Conservation (phyloP, 345 rosid species). For the Erysimum cheiranthoides region DNA sequence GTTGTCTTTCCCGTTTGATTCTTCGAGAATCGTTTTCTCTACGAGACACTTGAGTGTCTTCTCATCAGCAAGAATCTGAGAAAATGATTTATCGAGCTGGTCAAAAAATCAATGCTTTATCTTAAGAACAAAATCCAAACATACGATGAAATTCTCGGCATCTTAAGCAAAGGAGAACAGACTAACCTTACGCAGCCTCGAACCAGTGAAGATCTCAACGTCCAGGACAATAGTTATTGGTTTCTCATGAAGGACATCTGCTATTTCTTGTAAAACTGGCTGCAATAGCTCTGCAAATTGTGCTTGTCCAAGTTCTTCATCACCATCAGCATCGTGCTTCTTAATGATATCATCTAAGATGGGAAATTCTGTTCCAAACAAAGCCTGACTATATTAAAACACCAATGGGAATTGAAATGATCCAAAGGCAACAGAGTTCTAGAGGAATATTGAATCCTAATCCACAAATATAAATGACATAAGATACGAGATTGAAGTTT, state of each 20-base stretch:
- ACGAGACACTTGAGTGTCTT: conserved; percentile 50
- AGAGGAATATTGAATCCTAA: neutral
- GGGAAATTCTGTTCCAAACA: conserved; percentile 64
- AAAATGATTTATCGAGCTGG: neutral
- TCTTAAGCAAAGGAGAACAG: neutral
- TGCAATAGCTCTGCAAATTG: conserved; percentile 87
- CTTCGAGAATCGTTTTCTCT: conserved; percentile 50
- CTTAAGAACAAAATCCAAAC: neutral
- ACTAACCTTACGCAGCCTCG: conserved; percentile 67
- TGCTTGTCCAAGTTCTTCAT: conserved; percentile 80
- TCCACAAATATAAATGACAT: neutral
- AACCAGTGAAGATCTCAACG: conserved; percentile 65
- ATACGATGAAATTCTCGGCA: neutral
- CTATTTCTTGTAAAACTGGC: conserved; percentile 73
- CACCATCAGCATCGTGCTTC: conserved; percentile 77
- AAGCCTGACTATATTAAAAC: conserved; percentile 8
- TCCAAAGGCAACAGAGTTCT: neutral
- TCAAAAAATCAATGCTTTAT: conserved; percentile 19
- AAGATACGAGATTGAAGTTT: neutral
- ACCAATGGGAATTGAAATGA: neutral
- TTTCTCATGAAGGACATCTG: conserved; percentile 62
- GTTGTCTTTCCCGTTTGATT: conserved; percentile 38
- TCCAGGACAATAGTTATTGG: conserved; percentile 57
- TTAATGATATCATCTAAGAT: conserved; percentile 67
- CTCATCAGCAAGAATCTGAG: conserved; percentile 68